These are phyloP conservation scores for Setaria italica DNA, from an alignment of 202 grass and related monocot species.

Conservation along the genomic window DNA sequence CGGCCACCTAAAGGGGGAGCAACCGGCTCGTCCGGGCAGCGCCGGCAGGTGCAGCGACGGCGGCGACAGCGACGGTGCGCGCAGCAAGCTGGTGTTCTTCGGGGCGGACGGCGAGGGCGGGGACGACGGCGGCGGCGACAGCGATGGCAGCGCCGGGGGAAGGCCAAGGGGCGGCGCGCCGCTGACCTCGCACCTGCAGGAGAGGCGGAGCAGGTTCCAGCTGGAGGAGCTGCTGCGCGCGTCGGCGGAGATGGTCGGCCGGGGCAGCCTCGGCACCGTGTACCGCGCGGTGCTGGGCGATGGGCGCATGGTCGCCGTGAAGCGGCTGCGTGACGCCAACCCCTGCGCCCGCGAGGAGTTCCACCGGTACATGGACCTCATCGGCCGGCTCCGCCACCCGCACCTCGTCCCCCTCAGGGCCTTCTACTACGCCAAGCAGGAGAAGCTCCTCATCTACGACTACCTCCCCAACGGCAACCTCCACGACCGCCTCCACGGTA, in stretches of 20 bases:
- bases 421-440: slow-evolving; percentile 90
- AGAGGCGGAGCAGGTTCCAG: slow-evolving; percentile 63
- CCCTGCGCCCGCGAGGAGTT: slow-evolving; percentile 77
- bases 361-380: slow-evolving; percentile 88
- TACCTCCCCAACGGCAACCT: slow-evolving; percentile 84
- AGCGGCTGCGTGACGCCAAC: slow-evolving; percentile 79
- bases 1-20: slow-evolving; percentile 47
- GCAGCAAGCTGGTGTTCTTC: slow-evolving; percentile 89
- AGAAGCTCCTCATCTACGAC: slow-evolving; percentile 96
- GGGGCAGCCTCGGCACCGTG: slow-evolving; percentile 79
- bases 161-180: slow-evolving; percentile 15
- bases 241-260: slow-evolving; percentile 90
- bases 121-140: slow-evolving; percentile 33
- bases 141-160: slow-evolving; percentile 44
- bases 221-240: slow-evolving; percentile 87
- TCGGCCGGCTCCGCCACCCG: slow-evolving; percentile 72
- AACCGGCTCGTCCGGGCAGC: slow-evolving; percentile 53
- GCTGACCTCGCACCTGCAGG: slow-evolving; percentile 32
- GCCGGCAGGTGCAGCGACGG: slow-evolving; percentile 64
- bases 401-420: slow-evolving; percentile 72
- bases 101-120: slow-evolving; percentile 48
- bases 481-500: slow-evolving; percentile 73
- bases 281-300: slow-evolving; percentile 79
- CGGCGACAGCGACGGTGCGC: slow-evolving; percentile 77
- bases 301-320: slow-evolving; percentile 81